Percentiles rank a stretch among this genome's conserved stretches.
Conservation (phyloP, 768 basidiomycete genomes). For the Panaeolus papilionaceus region DNA sequence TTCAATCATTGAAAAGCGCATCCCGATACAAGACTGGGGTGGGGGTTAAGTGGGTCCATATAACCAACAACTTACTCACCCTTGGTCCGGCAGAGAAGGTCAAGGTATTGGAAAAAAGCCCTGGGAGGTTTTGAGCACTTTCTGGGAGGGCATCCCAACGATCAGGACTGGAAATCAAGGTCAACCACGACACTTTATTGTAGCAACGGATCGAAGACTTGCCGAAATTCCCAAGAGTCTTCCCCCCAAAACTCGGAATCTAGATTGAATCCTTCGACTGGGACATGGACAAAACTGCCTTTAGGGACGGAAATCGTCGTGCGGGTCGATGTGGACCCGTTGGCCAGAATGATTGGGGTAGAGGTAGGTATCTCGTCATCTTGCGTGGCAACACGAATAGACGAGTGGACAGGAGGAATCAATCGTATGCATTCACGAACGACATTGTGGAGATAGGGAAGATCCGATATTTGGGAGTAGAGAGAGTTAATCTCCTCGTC, state of each 20-base stretch:
- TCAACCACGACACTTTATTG: not conserved
- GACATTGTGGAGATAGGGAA: conserved; percentile 81
- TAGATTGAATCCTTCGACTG: conserved; percentile 81
- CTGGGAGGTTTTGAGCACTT: conserved; percentile 67
- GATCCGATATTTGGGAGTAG: conserved; percentile 57
- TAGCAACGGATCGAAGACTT: conserved; percentile 27
- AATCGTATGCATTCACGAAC: conserved; percentile 78
- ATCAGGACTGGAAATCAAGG: conserved; percentile 61
- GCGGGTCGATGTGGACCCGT: conserved; percentile 49
- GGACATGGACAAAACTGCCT: conserved; percentile 78
- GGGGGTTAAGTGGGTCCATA: conserved; percentile 16
- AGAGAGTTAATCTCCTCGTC: conserved; percentile 72
- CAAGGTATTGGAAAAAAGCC: conserved; percentile 72
- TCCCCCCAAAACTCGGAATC: conserved; percentile 82
- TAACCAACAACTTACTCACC: conserved; percentile 48
- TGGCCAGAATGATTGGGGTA: conserved; percentile 59
- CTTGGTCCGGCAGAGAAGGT: conserved; percentile 85
- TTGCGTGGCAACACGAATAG: conserved; percentile 76
- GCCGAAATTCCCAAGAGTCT: conserved; percentile 86
- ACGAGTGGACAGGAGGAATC: conserved; percentile 82
- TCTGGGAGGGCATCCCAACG: conserved; percentile 83
- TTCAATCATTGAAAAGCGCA: conserved; percentile 85
- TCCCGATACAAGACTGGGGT: conserved; percentile 78
- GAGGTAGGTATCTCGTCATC: conserved; percentile 81
- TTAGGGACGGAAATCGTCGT: conserved; percentile 60